Base-by-base conservation (phyloP, 768 basidiomycete species). In the Chlorophyllum brunneum region DNA sequence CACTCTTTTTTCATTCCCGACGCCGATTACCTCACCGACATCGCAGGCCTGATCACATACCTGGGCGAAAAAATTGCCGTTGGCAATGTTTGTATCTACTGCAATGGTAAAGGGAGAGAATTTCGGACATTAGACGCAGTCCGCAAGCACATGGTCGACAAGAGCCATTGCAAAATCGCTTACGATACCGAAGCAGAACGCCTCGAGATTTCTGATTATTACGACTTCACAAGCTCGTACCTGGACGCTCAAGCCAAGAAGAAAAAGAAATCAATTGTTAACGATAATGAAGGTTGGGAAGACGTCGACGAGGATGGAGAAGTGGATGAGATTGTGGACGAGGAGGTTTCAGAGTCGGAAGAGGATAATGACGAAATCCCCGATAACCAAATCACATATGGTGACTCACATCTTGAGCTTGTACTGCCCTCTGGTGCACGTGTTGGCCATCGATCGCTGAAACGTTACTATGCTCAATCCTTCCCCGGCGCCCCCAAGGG, bases 1-100 rank as follows among this genome's bases (percentile, higher is more conserved):
- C 97, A 99, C 69, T 93, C 93, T 7, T 98, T 98, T 78, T 97
- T 95, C 75, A 77, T 99, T 56, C 97, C 97, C 39, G 95, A 98
- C 60, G 83, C 84, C 36, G 91, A 97, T 42, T 95, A 88, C 67
- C 82, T 98, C 59, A 73, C 86, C 61, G 92, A 98, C 68, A 68
- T 88, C 31, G 59, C 81, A 4, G 97, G 95, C 3, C 80, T 99
- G 39, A 70, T 98, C 54, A 67, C 73, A 5, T 92, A 95, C 67
- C 81, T 99, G 5, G 92, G 88, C 4, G 92, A 97, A 71, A 97
- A 97, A 70, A 83, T 98, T 42, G 86, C 89, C 0, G 82, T 95
- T n/a, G 90, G 86, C 11, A 95, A 97, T 70, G 76, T 92, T 5
- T 99, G 97, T 73, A 80, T 98, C 23, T 92, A 77, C 69, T 99